Evolutionary conservation across 176 grass and related monocot genomes (phyloP).

Genomic region (Eragrostis curvula): DNA sequence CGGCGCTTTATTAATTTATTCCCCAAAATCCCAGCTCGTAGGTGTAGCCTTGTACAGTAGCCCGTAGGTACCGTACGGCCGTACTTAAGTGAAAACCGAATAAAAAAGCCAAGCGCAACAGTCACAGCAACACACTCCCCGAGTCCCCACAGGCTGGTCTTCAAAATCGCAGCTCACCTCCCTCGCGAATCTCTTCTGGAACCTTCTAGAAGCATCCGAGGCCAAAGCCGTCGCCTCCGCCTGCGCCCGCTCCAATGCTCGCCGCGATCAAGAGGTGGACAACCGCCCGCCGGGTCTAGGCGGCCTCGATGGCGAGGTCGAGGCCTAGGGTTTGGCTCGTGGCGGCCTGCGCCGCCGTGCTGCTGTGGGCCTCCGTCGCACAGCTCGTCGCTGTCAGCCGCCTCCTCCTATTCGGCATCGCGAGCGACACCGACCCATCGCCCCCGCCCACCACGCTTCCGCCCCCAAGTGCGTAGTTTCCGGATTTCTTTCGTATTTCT

Average conservation of each 20-base stretch:
- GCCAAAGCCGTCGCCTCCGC: background rate
- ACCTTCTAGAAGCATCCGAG: slow-evolving; percentile 4
- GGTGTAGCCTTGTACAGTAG: no score
- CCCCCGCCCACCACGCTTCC: slow-evolving; percentile 47
- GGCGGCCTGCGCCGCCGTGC: slow-evolving; percentile 60
- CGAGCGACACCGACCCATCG: slow-evolving; percentile 27
- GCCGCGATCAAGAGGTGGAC: slow-evolving; percentile 27
- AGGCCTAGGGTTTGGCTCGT: slow-evolving; percentile 71
- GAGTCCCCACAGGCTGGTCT: background rate
- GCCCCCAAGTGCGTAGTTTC: slow-evolving; percentile 58
- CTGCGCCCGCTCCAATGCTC: slow-evolving; percentile 20
- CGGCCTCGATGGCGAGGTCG: slow-evolving; percentile 55
- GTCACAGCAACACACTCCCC: no score
- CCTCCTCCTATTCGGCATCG: slow-evolving; percentile 45
- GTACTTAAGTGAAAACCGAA: no score
- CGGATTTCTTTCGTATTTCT: slow-evolving; percentile 3
- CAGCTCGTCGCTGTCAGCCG: slow-evolving; percentile 68
- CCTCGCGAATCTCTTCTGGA: slow-evolving; percentile 40
- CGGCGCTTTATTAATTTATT: no score
- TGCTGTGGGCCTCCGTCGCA: slow-evolving; percentile 73
- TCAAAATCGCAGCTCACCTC: slow-evolving; percentile 23
- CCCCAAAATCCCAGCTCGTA: no score
- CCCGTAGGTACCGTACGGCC: no score
- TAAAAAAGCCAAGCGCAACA: no score
- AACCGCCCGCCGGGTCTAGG: slow-evolving; percentile 32